A percentile compares a stretch with the other conserved stretches of the same genome.
Conservation (phyloP, 805 yeast genomes). For the Lipomyces sp. region DNA sequence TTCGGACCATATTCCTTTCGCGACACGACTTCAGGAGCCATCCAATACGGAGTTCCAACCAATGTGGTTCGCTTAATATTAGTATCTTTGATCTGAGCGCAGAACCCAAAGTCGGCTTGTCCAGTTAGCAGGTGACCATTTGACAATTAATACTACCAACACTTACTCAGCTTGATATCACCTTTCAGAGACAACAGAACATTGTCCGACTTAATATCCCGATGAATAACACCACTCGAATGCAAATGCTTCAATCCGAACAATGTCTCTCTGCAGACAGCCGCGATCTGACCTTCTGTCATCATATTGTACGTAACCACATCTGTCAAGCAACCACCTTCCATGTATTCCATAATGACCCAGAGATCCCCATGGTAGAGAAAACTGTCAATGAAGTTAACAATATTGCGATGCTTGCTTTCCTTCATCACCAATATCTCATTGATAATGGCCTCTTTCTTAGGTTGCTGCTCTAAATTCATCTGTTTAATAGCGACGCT, state of each 20-base stretch:
- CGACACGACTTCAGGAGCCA: constrained; percentile 99
- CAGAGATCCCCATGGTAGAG: constrained; percentile 71
- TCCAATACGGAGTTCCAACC: constrained; percentile 99
- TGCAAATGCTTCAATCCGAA: constrained; percentile 87
- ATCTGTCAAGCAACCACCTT: constrained; percentile 96
- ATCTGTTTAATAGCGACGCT: constrained; percentile 95
- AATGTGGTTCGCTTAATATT: constrained; percentile 91
- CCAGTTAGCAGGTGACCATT: background rate
- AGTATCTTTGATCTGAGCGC: constrained; percentile 87
- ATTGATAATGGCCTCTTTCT: constrained; percentile 90
- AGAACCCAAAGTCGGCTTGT: constrained; percentile 84
- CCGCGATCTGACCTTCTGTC: constrained; percentile 94
- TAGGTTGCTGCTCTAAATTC: constrained; percentile 92
- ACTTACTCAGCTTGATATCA: constrained; percentile 72
- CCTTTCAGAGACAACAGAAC: constrained; percentile 82
- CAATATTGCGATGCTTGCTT: constrained; percentile 86
- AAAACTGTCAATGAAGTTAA: constrained; percentile 88
- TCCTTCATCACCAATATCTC: constrained; percentile 97
- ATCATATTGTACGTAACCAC: constrained; percentile 87
- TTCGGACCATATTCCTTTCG: constrained; percentile 95
- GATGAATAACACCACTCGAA: constrained; percentile 88
- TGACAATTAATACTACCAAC: background rate
- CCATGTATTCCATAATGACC: constrained; percentile 99
- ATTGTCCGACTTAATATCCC: constrained; percentile 96
- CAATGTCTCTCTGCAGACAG: constrained; percentile 89